Percentiles rank a stretch among this genome's conserved stretches.
Conservation (phyloP, 2,329 filamentous ascomycete genomes). For the Dothiorella sarmentorum region DNA sequence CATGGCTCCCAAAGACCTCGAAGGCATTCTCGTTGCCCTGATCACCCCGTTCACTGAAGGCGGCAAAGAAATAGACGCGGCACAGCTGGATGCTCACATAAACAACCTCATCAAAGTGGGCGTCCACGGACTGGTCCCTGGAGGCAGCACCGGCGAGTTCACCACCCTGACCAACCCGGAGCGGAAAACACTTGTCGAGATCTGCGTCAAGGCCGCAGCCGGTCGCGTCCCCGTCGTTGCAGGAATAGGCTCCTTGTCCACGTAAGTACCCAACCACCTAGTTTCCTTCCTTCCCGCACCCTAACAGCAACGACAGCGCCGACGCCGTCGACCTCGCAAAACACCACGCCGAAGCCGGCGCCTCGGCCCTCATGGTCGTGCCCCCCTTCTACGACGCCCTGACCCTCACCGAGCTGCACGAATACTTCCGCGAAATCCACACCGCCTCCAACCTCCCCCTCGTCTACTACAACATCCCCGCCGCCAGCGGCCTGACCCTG, state of each 20-base stretch:
- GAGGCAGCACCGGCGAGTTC: conserved; percentile 52
- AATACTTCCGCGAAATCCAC: conserved; percentile 43
- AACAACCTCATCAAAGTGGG: conserved; percentile 45
- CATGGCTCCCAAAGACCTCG: conserved; percentile 21
- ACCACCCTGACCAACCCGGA: conserved; percentile 44
- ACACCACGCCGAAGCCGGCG: conserved; percentile 41
- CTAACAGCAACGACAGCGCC: conserved; percentile 3
- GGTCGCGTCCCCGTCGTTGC: conserved; percentile 44
- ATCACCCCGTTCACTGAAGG: conserved; percentile 49
- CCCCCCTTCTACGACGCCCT: conserved; percentile 51
- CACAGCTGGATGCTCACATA: conserved; percentile 43
- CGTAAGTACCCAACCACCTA: no score
- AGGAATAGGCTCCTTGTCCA: conserved; percentile 46
- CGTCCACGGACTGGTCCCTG: conserved; percentile 50
- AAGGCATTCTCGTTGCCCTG: conserved; percentile 49
- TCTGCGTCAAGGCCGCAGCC: conserved; percentile 36
- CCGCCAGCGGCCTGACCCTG: conserved; percentile 44
- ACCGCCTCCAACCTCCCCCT: conserved; percentile 41
- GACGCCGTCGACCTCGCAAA: conserved; percentile 41
- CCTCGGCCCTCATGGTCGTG: conserved; percentile 47
- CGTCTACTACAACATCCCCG: conserved; percentile 53
- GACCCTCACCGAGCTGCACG: conserved; percentile 39
- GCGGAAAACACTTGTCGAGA: conserved; percentile 45
- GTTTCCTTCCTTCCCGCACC: no score
- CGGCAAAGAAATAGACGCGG: conserved; percentile 40